A percentile compares a stretch with the other conserved stretches of the same genome.
These are phyloP conservation scores for Alectoria sarmentosa DNA, from an alignment of 495 filamentous ascomycete genomes.

Conservation along the genomic window DNA sequence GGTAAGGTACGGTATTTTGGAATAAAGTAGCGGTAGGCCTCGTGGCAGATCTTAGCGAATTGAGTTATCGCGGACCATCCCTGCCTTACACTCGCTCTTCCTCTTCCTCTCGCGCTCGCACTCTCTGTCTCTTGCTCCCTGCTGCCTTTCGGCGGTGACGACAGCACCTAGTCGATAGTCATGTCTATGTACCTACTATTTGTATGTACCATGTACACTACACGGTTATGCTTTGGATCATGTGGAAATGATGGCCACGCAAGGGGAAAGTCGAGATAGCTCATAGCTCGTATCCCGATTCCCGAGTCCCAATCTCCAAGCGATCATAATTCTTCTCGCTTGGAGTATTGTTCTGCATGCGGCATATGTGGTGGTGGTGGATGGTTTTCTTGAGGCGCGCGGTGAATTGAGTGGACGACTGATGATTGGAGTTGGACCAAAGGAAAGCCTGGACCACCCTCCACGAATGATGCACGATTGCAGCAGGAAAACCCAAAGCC, in stretches of 20 bases:
- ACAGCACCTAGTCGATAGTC: background rate
- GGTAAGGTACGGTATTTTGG: background rate
- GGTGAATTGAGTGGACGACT: background rate
- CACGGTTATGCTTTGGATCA: background rate
- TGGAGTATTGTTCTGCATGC: background rate
- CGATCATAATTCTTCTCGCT: background rate
- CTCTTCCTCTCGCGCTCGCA: background rate
- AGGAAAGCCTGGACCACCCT: background rate
- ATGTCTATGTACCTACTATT: background rate
- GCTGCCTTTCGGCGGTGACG: background rate
- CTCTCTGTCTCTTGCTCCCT: background rate
- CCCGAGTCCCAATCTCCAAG: background rate
- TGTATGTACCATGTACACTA: background rate
- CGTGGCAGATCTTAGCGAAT: slow-evolving; percentile 15
- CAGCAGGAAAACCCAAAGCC: slow-evolving; percentile 3
- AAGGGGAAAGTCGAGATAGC: slow-evolving; percentile 3
- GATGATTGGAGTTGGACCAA: background rate
- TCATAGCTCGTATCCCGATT: background rate
- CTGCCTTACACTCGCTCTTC: too few relatives aligned
- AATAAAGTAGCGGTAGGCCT: slow-evolving; percentile 9
- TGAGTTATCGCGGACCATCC: background rate
- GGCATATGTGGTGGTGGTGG: slow-evolving; percentile 4
- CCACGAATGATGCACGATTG: background rate
- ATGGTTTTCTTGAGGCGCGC: background rate
- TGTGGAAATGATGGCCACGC: slow-evolving; percentile 4